Conservation (phyloP, 495 filamentous ascomycete genomes). For the Letharia columbiana region DNA sequence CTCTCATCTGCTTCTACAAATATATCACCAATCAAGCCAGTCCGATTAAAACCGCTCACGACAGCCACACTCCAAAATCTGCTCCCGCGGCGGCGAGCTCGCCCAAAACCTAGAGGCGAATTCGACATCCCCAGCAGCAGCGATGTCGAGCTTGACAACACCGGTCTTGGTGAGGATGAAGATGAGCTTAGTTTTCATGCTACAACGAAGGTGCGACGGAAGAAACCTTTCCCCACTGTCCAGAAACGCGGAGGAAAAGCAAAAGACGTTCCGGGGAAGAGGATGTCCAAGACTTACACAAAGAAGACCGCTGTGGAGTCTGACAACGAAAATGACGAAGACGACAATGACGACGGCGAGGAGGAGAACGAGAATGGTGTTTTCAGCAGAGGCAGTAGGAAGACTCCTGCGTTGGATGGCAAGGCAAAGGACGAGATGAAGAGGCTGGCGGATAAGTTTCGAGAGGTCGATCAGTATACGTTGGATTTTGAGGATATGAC, state of each 20-base stretch:
- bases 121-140: constrained; percentile 27
- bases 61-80: constrained; percentile 27
- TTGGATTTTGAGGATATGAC: constrained; percentile 53
- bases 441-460: constrained; percentile 39
- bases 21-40: neutral
- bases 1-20: constrained; percentile 19
- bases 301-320: constrained; percentile 15
- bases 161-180: constrained; percentile 22
- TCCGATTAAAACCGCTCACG: constrained; percentile 22
- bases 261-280: constrained; percentile 13
- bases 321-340: constrained; percentile 8
- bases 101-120: constrained; percentile 7
- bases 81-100: constrained; percentile 24
- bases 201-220: constrained; percentile 15
- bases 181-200: constrained; percentile 24
- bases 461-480: constrained; percentile 53
- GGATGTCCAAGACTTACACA: constrained; percentile 19
- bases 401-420: constrained; percentile 1
- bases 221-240: neutral
- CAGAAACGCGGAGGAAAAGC: constrained; percentile 4
- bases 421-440: constrained; percentile 24
- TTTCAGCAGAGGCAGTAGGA: constrained; percentile 5
- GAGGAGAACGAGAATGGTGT: neutral
- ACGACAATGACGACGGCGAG: neutral
- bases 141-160: constrained; percentile 20